Evolutionary conservation across 2,329 filamentous ascomycete genomes (phyloP).

Genomic region (Cladophialophora yegresii): DNA sequence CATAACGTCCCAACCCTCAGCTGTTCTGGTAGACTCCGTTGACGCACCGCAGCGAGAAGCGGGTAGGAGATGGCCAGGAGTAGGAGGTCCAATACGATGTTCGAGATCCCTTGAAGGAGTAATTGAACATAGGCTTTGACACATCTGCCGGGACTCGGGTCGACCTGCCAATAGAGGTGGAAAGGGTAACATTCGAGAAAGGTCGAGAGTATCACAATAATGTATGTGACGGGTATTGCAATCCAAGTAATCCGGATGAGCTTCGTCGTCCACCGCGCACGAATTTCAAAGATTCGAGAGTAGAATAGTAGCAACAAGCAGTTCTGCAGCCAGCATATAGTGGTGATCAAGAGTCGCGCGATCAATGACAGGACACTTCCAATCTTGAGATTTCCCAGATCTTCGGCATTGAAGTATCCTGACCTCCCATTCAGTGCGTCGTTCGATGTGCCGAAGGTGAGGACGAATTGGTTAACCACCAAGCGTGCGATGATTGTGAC

Average conservation of each 20-base stretch:
- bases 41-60: conserved; percentile 32
- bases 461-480: conserved; percentile 28
- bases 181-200: conserved; percentile 51
- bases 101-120: conserved; percentile 41
- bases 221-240: conserved; percentile 40
- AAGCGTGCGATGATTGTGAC: conserved; percentile 21
- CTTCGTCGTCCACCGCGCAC: conserved; percentile 30
- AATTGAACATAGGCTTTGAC: conserved; percentile 41
- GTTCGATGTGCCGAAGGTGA: conserved; percentile 29
- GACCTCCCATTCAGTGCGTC: conserved; percentile 27
- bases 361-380: conserved; percentile 37
- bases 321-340: conserved; percentile 37
- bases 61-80: conserved; percentile 41
- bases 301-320: conserved; percentile 37
- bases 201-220: conserved; percentile 41
- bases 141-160: conserved; percentile 47
- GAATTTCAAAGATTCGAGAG: conserved; percentile 32
- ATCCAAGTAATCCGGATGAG: conserved; percentile 38
- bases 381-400: conserved; percentile 36
- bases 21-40: conserved; percentile 38
- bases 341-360: conserved; percentile 34
- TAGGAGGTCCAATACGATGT: conserved; percentile 41
- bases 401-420: conserved; percentile 28
- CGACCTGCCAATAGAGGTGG: conserved; percentile 59
- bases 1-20: conserved; percentile 42